Percentiles rank a stretch among this genome's conserved stretches.
Evolutionary conservation across 768 basidiomycete species (phyloP).

Genomic region (Trametes villosa): DNA sequence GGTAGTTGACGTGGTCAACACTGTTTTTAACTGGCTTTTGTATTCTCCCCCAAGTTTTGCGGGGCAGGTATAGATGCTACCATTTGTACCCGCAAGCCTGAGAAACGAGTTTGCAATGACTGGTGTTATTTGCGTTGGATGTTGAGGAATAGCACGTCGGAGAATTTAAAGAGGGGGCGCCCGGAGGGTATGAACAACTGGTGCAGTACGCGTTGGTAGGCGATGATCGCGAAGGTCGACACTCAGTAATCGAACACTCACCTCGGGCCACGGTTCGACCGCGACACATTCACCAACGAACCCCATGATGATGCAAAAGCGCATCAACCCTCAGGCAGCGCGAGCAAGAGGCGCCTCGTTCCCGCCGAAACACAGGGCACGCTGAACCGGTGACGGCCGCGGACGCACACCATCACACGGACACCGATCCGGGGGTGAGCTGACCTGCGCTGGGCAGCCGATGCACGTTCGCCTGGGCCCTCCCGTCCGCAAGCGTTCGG

Average conservation of each 20-base stretch:
- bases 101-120: too few species aligned
- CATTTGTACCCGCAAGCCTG: too few species aligned
- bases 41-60: too few species aligned
- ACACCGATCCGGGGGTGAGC: constrained; percentile 17
- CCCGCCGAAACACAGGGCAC: background rate
- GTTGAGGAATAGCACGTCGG: too few species aligned
- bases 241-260: background rate
- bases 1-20: too few species aligned
- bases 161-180: too few species aligned
- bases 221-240: constrained; percentile 6
- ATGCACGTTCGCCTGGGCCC: constrained; percentile 18
- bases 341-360: background rate
- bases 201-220: background rate
- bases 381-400: constrained; percentile 16
- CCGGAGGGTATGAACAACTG: too few species aligned
- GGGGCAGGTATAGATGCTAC: too few species aligned
- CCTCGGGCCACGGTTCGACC: background rate
- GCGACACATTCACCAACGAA: constrained; percentile 7
- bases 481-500: background rate
- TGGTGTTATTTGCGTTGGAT: too few species aligned
- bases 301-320: constrained; percentile 27
- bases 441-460: constrained; percentile 9
- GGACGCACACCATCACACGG: constrained; percentile 14
- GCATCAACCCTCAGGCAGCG: constrained; percentile 19
- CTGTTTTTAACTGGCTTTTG: too few species aligned